Evolutionary conservation across 495 filamentous ascomycete genomes (phyloP).

Genomic region (Penicillium diatomitis): DNA sequence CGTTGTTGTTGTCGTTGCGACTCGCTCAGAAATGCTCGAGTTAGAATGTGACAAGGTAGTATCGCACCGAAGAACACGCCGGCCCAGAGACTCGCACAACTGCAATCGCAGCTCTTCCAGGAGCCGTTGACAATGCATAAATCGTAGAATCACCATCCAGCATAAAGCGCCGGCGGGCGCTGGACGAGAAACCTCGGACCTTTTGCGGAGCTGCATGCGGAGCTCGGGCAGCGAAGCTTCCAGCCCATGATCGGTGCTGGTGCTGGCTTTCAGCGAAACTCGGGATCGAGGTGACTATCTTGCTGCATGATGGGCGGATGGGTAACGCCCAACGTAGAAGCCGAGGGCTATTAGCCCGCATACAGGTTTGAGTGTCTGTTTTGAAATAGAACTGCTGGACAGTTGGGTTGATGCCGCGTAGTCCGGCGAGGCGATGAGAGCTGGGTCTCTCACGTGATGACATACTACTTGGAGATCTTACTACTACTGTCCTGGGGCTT

Average conservation of each 20-base stretch:
- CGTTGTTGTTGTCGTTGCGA: constrained; percentile 1
- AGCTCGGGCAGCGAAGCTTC: background rate
- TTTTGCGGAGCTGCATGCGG: background rate
- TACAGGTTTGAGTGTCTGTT: constrained; percentile 6
- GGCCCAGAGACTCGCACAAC: constrained; percentile 83
- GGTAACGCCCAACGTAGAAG: constrained; percentile 19
- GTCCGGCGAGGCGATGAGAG: too few species aligned
- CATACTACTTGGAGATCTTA: too few species aligned
- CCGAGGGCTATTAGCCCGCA: constrained; percentile 20
- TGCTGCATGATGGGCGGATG: constrained; percentile 15
- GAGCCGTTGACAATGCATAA: constrained; percentile 82
- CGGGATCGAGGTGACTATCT: constrained; percentile 3
- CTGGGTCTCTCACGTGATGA: too few species aligned
- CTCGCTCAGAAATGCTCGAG: constrained; percentile 1
- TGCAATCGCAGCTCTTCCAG: constrained; percentile 84
- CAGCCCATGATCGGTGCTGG: constrained; percentile 6
- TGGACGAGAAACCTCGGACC: constrained; percentile 20
- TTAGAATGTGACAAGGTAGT: background rate
- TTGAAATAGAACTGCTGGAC: too few species aligned
- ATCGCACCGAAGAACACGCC: constrained; percentile 55
- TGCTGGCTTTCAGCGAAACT: constrained; percentile 2
- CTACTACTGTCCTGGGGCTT: too few species aligned
- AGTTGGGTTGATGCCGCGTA: too few species aligned
- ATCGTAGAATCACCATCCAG: constrained; percentile 54
- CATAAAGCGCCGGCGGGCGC: constrained; percentile 8